Evolutionary conservation across 2,329 filamentous ascomycete genomes (phyloP).

Genomic region (Cercospora sp.): DNA sequence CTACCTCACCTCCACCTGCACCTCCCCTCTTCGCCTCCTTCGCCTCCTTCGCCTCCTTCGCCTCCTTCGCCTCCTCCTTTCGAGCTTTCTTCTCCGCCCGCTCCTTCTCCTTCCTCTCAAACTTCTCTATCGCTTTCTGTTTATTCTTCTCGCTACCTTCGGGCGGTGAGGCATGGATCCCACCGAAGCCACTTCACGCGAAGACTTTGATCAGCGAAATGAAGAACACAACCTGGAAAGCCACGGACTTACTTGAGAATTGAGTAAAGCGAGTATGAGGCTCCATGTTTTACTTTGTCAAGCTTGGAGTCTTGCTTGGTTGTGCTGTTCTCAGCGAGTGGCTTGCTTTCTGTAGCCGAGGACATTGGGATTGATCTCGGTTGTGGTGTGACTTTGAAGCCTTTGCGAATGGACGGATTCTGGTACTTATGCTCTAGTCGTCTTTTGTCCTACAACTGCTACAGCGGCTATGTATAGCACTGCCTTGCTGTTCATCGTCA

Average conservation of each 20-base stretch:
- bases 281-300: background rate
- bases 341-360: background rate
- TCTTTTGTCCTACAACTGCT: background rate
- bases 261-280: background rate
- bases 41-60: background rate
- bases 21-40: background rate
- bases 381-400: too few relatives aligned
- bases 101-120: background rate
- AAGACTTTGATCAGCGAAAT: background rate
- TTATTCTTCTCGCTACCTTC: background rate
- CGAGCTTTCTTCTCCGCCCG: slow-evolving; percentile 1
- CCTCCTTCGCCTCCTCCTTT: background rate
- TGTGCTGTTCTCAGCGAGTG: background rate
- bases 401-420: too few relatives aligned
- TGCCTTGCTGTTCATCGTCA: background rate
- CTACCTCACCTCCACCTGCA: background rate
- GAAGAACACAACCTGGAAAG: background rate
- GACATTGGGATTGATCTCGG: background rate
- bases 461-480: background rate
- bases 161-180: background rate
- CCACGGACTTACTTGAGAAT: background rate
- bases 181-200: background rate
- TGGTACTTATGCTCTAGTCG: background rate
- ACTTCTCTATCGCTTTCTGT: background rate
- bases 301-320: background rate